phyloP scores from a whole-genome alignment of 2,329 filamentous ascomycete species.

The Aureobasidium sp. region DNA sequence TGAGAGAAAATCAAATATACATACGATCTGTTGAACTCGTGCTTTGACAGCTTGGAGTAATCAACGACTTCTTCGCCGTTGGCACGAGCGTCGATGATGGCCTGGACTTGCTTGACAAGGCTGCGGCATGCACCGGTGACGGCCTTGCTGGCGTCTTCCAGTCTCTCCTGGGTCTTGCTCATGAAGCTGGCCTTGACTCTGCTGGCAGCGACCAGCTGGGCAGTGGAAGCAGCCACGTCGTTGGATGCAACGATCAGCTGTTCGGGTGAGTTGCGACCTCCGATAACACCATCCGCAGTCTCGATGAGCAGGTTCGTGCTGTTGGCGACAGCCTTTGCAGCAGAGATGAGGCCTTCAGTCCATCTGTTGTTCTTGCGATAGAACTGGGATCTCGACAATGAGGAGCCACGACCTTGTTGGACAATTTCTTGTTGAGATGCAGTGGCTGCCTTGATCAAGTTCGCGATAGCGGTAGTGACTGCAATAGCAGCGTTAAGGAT shows the following conservation, averaged over 20 bases:
- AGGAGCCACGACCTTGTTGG: conserved; percentile 75
- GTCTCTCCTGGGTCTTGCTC: conserved; percentile 88
- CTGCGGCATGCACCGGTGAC: conserved; percentile 82
- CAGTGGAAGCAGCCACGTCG: conserved; percentile 90
- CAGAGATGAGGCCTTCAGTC: conserved; percentile 96
- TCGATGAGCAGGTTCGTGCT: conserved; percentile 96
- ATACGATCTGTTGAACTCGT: conserved; percentile 97
- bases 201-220: conserved; percentile 90
- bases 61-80: conserved; percentile 76
- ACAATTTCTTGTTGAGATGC: conserved; percentile 95
- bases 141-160: conserved; percentile 87
- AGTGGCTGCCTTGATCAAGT: conserved; percentile 91
- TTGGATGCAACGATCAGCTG: conserved; percentile 98
- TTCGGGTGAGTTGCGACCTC: conserved; percentile 84
- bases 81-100: conserved; percentile 79
- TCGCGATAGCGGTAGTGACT: conserved; percentile 87
- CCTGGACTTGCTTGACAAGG: conserved; percentile 87
- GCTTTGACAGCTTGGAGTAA: conserved; percentile 78
- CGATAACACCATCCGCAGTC: conserved; percentile 92
- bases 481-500: conserved; percentile 90
- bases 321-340: conserved; percentile 88
- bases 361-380: conserved; percentile 99
- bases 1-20: conserved; percentile 28
- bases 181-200: conserved; percentile 97
- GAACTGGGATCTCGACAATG: conserved; percentile 65